phyloP scores from a whole-genome alignment of 2,329 filamentous ascomycete genomes.

The Paecilomyces formosus region DNA sequence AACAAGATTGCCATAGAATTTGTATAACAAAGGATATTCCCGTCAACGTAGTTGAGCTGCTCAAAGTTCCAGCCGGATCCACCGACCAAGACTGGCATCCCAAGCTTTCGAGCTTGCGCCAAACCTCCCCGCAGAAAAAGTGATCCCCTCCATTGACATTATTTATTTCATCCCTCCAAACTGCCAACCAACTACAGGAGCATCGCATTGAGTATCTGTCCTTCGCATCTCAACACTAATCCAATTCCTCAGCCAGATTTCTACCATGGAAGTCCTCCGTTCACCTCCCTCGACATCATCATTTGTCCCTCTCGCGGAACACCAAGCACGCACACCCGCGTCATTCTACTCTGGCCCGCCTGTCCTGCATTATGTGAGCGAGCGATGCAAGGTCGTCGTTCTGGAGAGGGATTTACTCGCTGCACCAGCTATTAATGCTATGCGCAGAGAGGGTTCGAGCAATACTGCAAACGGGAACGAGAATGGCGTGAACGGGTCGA shows the following conservation, averaged over 20 bases:
- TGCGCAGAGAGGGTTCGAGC: constrained; percentile 13
- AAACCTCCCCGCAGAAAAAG: background rate
- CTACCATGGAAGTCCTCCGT: constrained; percentile 35
- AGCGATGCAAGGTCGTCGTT: constrained; percentile 37
- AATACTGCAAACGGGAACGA: constrained; percentile 1
- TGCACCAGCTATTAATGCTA: constrained; percentile 24
- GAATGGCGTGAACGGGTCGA: constrained; percentile 5
- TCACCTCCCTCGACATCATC: constrained; percentile 30
- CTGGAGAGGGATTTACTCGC: constrained; percentile 32
- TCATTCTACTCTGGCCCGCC: constrained; percentile 42
- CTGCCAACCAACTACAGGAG: background rate
- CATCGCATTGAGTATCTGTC: background rate
- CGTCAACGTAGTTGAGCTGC: too few species aligned
- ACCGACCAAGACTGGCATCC: background rate
- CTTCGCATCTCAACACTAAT: background rate
- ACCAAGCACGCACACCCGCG: constrained; percentile 40
- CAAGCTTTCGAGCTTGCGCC: background rate
- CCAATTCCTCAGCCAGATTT: background rate
- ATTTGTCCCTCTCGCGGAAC: constrained; percentile 37
- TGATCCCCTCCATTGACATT: background rate
- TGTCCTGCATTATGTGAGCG: constrained; percentile 40
- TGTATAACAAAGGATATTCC: too few species aligned
- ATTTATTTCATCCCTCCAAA: background rate
- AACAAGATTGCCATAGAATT: too few species aligned
- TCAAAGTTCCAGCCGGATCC: background rate